A percentile compares a stretch with the other conserved stretches of the same genome.
Evolutionary conservation across 352 stramenopile genomes (phyloP).

Genomic region (Globisporangium viniferum): DNA sequence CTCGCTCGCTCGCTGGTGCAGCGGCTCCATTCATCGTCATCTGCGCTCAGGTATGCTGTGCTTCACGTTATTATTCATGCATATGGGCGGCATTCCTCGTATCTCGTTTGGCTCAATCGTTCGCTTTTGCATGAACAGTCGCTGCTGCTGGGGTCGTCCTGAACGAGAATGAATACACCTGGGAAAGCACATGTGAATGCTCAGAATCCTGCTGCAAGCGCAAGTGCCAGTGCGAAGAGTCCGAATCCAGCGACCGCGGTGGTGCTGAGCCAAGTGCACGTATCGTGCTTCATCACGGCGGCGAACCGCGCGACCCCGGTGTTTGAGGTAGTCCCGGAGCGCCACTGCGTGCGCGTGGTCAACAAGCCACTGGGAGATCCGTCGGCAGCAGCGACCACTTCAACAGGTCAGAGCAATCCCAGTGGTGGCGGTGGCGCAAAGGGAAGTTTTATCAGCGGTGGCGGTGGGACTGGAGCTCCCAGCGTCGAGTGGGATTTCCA

Average conservation of each 20-base stretch:
- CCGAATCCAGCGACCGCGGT: constrained; percentile 9
- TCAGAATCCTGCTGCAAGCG: background rate
- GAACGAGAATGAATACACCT: background rate
- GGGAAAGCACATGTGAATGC: background rate
- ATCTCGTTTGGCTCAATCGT: background rate
- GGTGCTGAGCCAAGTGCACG: constrained; percentile 42
- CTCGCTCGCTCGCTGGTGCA: background rate
- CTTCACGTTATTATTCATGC: background rate
- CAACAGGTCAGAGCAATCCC: background rate
- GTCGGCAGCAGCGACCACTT: constrained; percentile 3
- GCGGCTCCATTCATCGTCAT: background rate
- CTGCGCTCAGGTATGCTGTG: background rate
- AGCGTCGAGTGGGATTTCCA: constrained; percentile 61
- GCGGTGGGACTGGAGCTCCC: background rate
- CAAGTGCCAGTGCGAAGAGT: constrained; percentile 5
- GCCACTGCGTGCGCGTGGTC: constrained; percentile 41
- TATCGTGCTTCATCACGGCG: constrained; percentile 71
- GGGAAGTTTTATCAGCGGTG: background rate
- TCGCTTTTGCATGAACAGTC: constrained; percentile 7
- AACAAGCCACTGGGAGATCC: constrained; percentile 26
- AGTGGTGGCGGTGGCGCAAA: constrained; percentile 1
- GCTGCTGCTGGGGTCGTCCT: background rate
- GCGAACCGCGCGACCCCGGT: constrained; percentile 61
- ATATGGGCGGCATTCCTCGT: background rate
- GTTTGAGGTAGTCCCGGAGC: constrained; percentile 50